A percentile compares a stretch with the other conserved stretches of the same genome.
phyloP scores from a whole-genome alignment of 1,284 basidiomycete species.

The Porodaedalea pini region DNA sequence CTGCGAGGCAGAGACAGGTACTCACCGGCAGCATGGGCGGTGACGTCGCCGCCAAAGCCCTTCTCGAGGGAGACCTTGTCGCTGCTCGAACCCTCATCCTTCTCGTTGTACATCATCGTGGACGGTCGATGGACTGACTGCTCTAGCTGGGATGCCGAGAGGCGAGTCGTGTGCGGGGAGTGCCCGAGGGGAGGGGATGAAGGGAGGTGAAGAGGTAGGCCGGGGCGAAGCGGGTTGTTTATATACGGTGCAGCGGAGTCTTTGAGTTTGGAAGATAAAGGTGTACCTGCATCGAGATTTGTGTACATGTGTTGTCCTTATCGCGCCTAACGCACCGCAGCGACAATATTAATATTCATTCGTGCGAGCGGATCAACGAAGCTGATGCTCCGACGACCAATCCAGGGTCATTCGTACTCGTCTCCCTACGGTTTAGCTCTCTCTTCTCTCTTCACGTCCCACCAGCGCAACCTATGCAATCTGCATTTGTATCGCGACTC shows the following conservation, averaged over 20 bases:
- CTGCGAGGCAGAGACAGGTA: background rate
- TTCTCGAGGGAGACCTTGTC: slow-evolving; percentile 31
- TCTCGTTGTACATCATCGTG: slow-evolving; percentile 25
- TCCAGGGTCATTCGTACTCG: background rate
- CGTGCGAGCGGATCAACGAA: background rate
- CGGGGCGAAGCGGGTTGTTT: slow-evolving; percentile 3
- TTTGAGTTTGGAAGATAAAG: background rate
- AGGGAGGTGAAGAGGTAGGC: slow-evolving; percentile 9
- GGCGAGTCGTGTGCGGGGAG: slow-evolving; percentile 1
- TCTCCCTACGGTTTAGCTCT: no score
- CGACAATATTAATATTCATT: background rate
- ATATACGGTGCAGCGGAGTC: slow-evolving; percentile 1
- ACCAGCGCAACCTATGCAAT: no score
- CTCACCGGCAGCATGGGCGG: slow-evolving; percentile 27
- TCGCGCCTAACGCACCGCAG: no score
- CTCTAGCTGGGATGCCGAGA: background rate
- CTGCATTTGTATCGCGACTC: no score
- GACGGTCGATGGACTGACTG: background rate
- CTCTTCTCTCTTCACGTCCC: no score
- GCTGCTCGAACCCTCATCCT: slow-evolving; percentile 22
- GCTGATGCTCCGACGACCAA: background rate
- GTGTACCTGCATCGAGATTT: background rate
- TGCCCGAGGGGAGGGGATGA: background rate
- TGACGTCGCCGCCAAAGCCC: slow-evolving; percentile 29
- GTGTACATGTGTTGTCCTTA: background rate